phyloP scores from a whole-genome alignment of 2,329 filamentous ascomycete genomes.

The Beauveria asiatica region DNA sequence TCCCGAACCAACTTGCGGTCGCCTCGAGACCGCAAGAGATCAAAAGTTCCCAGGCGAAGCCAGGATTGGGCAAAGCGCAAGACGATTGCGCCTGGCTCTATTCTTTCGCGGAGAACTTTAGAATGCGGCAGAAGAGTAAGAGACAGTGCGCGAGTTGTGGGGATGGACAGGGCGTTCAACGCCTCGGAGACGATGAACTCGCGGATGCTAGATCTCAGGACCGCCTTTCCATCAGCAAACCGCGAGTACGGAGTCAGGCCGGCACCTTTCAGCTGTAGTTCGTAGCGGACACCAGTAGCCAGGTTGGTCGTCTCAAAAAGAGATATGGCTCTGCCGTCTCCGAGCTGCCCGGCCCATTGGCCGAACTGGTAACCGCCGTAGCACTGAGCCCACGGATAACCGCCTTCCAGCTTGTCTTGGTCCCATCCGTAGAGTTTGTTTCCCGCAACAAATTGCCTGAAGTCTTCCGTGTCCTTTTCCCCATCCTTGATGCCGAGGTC shows the following conservation, averaged over 20 bases:
- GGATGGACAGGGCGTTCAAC: slow-evolving; percentile 76
- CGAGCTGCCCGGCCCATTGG: slow-evolving; percentile 90
- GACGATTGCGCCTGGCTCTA: slow-evolving; percentile 89
- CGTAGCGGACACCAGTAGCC: slow-evolving; percentile 63
- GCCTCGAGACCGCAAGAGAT: slow-evolving; percentile 74
- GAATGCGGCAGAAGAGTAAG: slow-evolving; percentile 67
- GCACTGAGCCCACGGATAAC: slow-evolving; percentile 97
- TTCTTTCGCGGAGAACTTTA: slow-evolving; percentile 66
- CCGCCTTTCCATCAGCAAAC: slow-evolving; percentile 92
- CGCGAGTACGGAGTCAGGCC: slow-evolving; percentile 90
- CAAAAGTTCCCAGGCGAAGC: slow-evolving; percentile 92
- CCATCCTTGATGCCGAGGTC: slow-evolving; percentile 68
- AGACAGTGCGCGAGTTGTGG: slow-evolving; percentile 77
- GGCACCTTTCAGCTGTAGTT: slow-evolving; percentile 90
- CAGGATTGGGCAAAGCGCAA: slow-evolving; percentile 84
- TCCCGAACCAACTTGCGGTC: slow-evolving; percentile 66
- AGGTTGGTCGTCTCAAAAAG: slow-evolving; percentile 84
- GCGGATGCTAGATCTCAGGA: slow-evolving; percentile 82
- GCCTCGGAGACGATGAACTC: slow-evolving; percentile 91
- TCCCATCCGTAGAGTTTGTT: slow-evolving; percentile 77
- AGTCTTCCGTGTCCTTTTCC: slow-evolving; percentile 64
- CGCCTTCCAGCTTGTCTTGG: slow-evolving; percentile 53
- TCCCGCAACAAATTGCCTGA: slow-evolving; percentile 69
- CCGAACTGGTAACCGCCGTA: slow-evolving; percentile 81
- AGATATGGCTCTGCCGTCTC: slow-evolving; percentile 89